Evolutionary conservation across 2,329 filamentous ascomycete genomes (phyloP), one percentile per base, ranked within the genome.

Genomic region (Chrysoporthe cubensis): DNA sequence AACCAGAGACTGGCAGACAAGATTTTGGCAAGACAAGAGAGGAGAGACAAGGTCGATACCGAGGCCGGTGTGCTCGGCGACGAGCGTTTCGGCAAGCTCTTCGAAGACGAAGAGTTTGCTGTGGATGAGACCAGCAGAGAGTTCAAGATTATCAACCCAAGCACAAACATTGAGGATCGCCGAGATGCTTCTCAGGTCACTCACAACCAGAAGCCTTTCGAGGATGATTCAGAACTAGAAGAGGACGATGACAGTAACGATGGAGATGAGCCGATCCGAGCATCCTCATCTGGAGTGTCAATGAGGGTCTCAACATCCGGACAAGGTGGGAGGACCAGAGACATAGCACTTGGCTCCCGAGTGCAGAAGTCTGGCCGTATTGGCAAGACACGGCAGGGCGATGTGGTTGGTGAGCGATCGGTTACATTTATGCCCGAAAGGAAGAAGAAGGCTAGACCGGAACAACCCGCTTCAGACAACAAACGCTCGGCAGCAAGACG

Each of bases 101-200:
- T 98, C 81, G 90, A 97, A 76, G 93, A 98, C 77, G 91, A 94
- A 74, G 94, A 97, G 67, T 98, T 97, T 78, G 88, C 88, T 74
- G 92, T 99, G 68, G 95, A 99, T 78, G 96, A 99, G 80, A 90
- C 82, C 50, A 96, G 91, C 71, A 86, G 89, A 74, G 95, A 98
- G 78, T 99, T 97, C 83, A 88, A 90, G 68, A 86, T 90, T 58
- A 89, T 97, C 79, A 99, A 99, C 77, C 93, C 96, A 4, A 97
- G 93, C 78, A 96, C 93, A 8, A 87, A 82, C 4, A 75, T 82
- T n/a, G 76, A 83, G 67, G 75, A 78, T 58, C 77, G 76, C n/a
- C 73, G 62, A 21, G 68, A 67, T 14, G 11, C 64, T 37, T 40
- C 66, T 75, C 52, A 71, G 73, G 52, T 70, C 70, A 42, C 73